Conservation (phyloP, 208 protist species). For the Crithidia expoeki region DNA sequence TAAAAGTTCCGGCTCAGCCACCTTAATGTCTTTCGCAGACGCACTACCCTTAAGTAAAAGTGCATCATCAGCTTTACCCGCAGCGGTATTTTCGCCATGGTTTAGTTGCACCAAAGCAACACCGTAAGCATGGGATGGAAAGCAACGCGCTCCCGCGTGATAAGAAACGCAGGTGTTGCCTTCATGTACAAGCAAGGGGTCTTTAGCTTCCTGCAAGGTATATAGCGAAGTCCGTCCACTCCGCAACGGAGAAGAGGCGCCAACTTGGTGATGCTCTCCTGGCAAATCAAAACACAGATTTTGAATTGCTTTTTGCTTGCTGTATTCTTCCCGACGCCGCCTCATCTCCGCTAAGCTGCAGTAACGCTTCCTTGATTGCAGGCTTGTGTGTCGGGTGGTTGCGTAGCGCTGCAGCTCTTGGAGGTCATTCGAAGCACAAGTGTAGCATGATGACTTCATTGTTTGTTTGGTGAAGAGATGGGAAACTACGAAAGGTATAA, state of each 20-base stretch:
- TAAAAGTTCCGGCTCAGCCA: slow-evolving; percentile 5
- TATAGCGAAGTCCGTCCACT: no score
- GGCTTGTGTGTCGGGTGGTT: no score
- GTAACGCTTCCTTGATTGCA: no score
- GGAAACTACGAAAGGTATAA: neutral
- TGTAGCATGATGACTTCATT: no score
- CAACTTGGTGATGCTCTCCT: neutral
- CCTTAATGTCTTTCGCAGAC: neutral
- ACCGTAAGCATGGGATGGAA: neutral
- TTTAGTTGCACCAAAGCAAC: neutral
- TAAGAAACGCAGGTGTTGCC: neutral
- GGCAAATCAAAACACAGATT: no score
- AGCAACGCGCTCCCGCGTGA: neutral
- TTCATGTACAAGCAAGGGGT: neutral
- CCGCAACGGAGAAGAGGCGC: no score
- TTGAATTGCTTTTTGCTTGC: no score
- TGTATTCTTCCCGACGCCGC: no score
- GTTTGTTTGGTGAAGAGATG: neutral
- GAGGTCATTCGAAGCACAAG: no score
- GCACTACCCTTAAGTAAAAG: neutral
- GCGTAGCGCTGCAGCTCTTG: no score
- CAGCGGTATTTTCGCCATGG: neutral
- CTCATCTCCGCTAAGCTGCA: no score
- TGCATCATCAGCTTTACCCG: neutral
- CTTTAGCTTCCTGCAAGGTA: no score